Percentiles rank a stretch among this genome's conserved stretches.
Conservation (phyloP, 1,139 yeast species). For the Candida dubliniensis region DNA sequence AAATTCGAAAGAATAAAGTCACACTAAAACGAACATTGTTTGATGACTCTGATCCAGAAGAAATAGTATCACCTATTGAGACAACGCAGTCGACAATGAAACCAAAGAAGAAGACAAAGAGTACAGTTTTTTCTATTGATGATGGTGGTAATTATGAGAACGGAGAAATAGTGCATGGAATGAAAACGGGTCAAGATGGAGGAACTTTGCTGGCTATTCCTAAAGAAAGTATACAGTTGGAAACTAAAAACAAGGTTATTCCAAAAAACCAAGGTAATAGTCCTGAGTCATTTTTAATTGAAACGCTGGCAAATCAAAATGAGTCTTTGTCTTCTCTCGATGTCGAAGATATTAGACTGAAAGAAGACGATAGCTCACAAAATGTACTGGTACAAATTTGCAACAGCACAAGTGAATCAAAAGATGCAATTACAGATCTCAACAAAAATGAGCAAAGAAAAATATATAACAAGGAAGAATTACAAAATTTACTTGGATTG, state of each 20-base stretch:
- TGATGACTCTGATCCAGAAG: slow-evolving; percentile 5
- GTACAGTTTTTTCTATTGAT: neutral
- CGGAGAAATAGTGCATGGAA: neutral
- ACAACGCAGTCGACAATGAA: neutral
- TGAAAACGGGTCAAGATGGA: neutral
- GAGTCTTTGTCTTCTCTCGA: no score
- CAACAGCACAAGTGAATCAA: no score
- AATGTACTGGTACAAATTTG: no score
- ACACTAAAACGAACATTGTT: slow-evolving; percentile 2
- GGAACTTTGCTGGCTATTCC: no score
- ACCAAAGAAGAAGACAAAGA: neutral
- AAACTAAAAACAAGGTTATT: neutral
- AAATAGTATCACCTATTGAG: neutral
- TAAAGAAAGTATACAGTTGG: no score
- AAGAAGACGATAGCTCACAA: no score
- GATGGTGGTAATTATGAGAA: neutral
- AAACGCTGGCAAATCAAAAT: no score
- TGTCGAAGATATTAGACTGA: no score
- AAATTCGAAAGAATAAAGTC: neutral
- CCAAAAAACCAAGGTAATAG: no score
- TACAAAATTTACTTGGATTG: slow-evolving; percentile 10
- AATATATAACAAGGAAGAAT: slow-evolving; percentile 3
- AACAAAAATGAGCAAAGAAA: neutral
- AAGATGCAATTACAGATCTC: neutral
- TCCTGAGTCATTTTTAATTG: no score